Evolutionary conservation across 805 yeast genomes (phyloP), one percentile per base, ranked within the genome.

Genomic region (Danielozyma ontarioensis): DNA sequence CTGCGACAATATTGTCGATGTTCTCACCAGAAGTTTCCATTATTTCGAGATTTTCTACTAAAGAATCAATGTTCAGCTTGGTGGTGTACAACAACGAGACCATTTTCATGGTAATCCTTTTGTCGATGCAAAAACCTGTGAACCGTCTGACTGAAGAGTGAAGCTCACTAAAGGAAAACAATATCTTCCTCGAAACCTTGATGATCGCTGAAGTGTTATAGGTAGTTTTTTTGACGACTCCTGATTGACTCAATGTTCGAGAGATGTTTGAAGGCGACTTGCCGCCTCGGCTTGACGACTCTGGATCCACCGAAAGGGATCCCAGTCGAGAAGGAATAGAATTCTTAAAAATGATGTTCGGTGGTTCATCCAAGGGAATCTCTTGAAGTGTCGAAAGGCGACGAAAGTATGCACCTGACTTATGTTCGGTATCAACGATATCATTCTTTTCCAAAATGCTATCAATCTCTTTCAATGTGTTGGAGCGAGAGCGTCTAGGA

Each of bases 351-450:
- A 7, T 10, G 15, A 19, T 19, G 12, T 13, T n/a, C 3, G 22
- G 22, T 19, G 22, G 28, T 33, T 55, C 64, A 31, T 59, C 68
- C 3, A 35, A 28, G 3, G 71, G 71, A 11, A 45, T 42, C 38
- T 81, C 88, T 8, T 78, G 80, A 12, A 82, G 52, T 0, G 82
- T 76, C 0, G 86, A 78, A 25, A 81, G 53, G 39, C 87, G 64
- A 45, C 80, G 67, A 56, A 79, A 78, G 48, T 78, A 79, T 16
- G 83, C 85, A 15, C 74, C 75, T 25, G 76, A 74, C 44, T 70
- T 74, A 27, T 64, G 72, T 28, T 70, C 76, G 2, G 67, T 55
- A 33, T 65, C 70, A 13, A 56, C 65, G 25, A 42, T 50, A 19
- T 61, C 70, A 37, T 53, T 56, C 32, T 58, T 59, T 30, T 64